Evolutionary conservation across 2,329 filamentous ascomycete genomes (phyloP), one percentile per base, ranked within the genome.

Genomic region (Gaeumannomyces tritici): DNA sequence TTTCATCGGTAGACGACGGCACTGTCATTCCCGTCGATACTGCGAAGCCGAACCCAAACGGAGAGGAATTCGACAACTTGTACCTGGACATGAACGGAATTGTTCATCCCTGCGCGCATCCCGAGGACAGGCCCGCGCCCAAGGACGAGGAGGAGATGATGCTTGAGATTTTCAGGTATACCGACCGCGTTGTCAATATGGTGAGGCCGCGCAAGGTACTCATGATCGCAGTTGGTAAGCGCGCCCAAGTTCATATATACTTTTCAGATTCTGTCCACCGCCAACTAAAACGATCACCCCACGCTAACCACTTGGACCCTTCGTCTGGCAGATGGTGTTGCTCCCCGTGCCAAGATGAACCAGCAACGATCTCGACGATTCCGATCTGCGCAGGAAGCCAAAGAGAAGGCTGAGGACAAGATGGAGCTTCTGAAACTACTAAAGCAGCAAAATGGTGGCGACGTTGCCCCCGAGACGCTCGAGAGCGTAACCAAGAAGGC

Each of bases 1-100:
- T 21, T 26, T 12, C 24, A 42, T 27, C 27, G 27, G 4, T n/a
- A 61, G 82, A 84, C 12, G 91, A 96, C 82, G 93, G 92, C 67
- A 83, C 88, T 56, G 81, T 85, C 68, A 88, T 97, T 63, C 95
- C 95, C 2, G 85, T 98, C 65, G 92, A 99, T 73, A 87, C 86
- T 13, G 92, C 89, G 8, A 80, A 85, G 54, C 87, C 91, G 7
- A 99, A 99, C 72, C 96, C 96, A 3, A 99, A 99, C 76, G 92
- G 92, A 73, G 93, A 98, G 77, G 95, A 99, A 75, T 90, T 96
- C 71, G 93, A 99, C 77, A 99, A 99, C 71, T 81, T 99, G 7
- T 99, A 99, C 72, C 85, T 99, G 66, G 95, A 99, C 72, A 98
- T 99, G 93, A 99, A 99, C 75, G 96, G 95, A 73, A 99, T 99